Evolutionary conservation across 371 early-diverging fungal genomes (phyloP).

Genomic region (Rhizopus sp.): DNA sequence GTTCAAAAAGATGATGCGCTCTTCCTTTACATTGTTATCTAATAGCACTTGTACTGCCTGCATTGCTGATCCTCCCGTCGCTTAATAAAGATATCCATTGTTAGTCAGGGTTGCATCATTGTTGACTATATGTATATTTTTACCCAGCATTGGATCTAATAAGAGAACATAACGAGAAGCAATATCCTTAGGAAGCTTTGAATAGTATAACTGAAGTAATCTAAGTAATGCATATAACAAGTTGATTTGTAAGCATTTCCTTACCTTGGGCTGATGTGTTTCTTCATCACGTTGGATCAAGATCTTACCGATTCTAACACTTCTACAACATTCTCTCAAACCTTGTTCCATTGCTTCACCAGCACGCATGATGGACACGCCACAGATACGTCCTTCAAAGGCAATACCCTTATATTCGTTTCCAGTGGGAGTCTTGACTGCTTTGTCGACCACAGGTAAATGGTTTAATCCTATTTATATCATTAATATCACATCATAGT

Average conservation of each 20-base stretch:
- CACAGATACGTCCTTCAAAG: conserved; percentile 91
- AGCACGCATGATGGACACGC: conserved; percentile 95
- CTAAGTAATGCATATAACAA: too few species aligned
- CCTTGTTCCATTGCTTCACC: conserved; percentile 96
- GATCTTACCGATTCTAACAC: conserved; percentile 93
- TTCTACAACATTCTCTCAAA: conserved; percentile 85
- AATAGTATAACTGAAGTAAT: conserved; percentile 73
- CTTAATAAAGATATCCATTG: conserved; percentile 34
- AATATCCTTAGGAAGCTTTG: conserved; percentile 90
- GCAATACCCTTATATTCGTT: conserved; percentile 71
- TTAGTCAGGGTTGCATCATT: too few species aligned
- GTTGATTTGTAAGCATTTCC: background rate
- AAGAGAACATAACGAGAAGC: conserved; percentile 81
- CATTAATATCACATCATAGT: background rate
- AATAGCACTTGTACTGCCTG: conserved; percentile 89
- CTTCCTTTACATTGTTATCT: conserved; percentile 84
- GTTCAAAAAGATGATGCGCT: conserved; percentile 84
- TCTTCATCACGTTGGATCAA: conserved; percentile 94
- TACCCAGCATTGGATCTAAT: conserved; percentile 93
- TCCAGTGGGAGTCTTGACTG: conserved; percentile 79
- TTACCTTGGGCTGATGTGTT: conserved; percentile 83
- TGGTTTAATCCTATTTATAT: conserved; percentile 77
- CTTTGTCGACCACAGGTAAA: conserved; percentile 81
- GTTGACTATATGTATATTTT: conserved; percentile 2
- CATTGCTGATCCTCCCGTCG: conserved; percentile 93